Percentiles rank a stretch among this genome's conserved stretches.
Evolutionary conservation across 345 rosid genomes (phyloP).

Genomic region (Angophora floribunda): DNA sequence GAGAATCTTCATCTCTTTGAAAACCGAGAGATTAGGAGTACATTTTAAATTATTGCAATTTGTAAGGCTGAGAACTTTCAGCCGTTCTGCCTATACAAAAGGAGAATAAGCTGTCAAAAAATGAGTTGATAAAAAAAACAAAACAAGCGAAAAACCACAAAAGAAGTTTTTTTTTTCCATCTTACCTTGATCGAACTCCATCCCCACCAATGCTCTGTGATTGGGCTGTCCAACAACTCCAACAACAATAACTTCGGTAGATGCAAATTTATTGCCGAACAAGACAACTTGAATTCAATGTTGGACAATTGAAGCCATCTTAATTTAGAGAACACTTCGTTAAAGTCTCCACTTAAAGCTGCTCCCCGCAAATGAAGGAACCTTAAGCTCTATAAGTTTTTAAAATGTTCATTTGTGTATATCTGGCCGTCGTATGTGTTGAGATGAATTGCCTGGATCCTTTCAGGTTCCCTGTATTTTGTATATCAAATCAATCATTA

Average conservation of each 20-base stretch:
- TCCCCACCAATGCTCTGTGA: neutral
- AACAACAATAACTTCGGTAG: neutral
- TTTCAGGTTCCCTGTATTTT: too few species aligned
- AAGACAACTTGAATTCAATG: too few species aligned
- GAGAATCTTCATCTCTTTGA: neutral
- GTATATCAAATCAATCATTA: too few species aligned
- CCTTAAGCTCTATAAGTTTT: too few species aligned
- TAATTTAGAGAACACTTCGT: too few species aligned
- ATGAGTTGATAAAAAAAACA: neutral
- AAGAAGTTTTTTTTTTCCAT: too few species aligned
- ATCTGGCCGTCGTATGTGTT: too few species aligned
- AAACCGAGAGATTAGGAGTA: neutral
- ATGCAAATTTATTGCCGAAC: neutral
- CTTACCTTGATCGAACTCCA: neutral
- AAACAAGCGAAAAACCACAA: neutral
- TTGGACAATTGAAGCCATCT: too few species aligned
- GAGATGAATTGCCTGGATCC: too few species aligned
- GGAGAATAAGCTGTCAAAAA: neutral
- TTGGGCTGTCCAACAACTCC: fast-evolving
- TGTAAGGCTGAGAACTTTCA: neutral
- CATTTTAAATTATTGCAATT: fast-evolving
- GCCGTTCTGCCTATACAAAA: neutral
- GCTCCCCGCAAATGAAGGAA: too few species aligned
- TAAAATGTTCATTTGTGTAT: too few species aligned
- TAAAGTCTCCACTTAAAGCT: too few species aligned